Conservation (phyloP, 495 filamentous ascomycete species). For the Aspergillus bertholletiae region DNA sequence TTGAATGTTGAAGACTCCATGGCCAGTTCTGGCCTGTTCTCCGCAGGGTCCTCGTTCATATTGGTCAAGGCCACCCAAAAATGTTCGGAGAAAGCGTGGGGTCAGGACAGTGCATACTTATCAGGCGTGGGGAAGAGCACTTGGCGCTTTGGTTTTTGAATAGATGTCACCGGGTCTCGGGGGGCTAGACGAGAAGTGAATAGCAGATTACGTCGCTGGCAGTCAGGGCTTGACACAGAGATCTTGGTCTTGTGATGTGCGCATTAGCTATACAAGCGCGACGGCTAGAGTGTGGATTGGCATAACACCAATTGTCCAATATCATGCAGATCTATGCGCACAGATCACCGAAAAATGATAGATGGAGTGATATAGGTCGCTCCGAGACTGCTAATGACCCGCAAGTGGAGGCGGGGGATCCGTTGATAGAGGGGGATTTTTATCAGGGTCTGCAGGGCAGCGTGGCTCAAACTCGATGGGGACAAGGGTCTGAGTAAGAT, state of each 20-base stretch:
- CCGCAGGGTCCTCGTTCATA: conserved; percentile 23
- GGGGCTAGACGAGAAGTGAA: background rate
- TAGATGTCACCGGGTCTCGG: background rate
- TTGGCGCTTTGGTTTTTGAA: background rate
- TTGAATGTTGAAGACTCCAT: conserved; percentile 12
- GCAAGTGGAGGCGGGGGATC: conserved; percentile 5
- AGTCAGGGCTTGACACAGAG: background rate
- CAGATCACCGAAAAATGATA: background rate
- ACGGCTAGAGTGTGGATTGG: background rate
- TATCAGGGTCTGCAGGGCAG: background rate
- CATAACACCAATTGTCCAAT: background rate
- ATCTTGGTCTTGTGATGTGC: background rate
- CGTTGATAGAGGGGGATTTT: conserved; percentile 1
- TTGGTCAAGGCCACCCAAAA: conserved; percentile 28
- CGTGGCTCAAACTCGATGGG: conserved; percentile 1
- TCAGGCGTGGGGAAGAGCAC: conserved; percentile 3
- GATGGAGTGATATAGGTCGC: background rate
- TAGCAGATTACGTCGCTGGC: background rate
- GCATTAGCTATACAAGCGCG: conserved; percentile 10
- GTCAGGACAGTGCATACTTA: conserved; percentile 20
- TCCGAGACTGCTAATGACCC: background rate
- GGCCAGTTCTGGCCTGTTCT: conserved; percentile 14
- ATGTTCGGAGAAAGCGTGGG: conserved; percentile 21
- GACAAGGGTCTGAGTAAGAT: background rate
- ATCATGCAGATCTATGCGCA: background rate